These are phyloP conservation scores for Verticillium albo-atrum DNA, from an alignment of 2,329 filamentous ascomycete species.

Conservation along the genomic window DNA sequence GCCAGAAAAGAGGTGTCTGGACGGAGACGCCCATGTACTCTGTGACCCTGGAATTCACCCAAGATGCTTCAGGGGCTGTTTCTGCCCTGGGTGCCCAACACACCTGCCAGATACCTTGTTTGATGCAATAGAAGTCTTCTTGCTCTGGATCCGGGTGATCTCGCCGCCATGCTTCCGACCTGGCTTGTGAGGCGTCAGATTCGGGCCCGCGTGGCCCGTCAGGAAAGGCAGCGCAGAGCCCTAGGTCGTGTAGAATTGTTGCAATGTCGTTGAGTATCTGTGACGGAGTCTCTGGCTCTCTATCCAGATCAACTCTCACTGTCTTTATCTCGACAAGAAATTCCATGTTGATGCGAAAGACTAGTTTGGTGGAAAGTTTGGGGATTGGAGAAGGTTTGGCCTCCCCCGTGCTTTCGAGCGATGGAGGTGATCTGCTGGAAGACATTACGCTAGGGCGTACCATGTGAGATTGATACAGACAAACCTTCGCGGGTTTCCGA, in stretches of 20 bases:
- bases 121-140: neutral
- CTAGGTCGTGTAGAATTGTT: neutral
- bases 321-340: neutral
- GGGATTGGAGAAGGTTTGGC: neutral
- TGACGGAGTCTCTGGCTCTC: neutral
- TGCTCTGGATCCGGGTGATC: too few species aligned
- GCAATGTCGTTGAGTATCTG: neutral
- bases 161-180: too few species aligned
- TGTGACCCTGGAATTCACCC: neutral
- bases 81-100: neutral
- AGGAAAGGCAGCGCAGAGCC: neutral
- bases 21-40: neutral
- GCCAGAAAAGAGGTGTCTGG: neutral
- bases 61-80: neutral
- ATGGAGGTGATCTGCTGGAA: too few species aligned
- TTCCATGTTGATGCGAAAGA: neutral
- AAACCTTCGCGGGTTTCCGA: too few species aligned
- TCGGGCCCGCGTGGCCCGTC: too few species aligned
- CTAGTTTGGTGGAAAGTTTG: neutral
- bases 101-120: neutral
- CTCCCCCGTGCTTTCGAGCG: neutral
- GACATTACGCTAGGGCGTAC: too few species aligned
- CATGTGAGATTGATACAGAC: too few species aligned
- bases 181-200: neutral
- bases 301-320: too few species aligned